These are phyloP conservation scores for Melastoma malabathricum DNA, from an alignment of 345 rosid genomes.

Conservation along the genomic window DNA sequence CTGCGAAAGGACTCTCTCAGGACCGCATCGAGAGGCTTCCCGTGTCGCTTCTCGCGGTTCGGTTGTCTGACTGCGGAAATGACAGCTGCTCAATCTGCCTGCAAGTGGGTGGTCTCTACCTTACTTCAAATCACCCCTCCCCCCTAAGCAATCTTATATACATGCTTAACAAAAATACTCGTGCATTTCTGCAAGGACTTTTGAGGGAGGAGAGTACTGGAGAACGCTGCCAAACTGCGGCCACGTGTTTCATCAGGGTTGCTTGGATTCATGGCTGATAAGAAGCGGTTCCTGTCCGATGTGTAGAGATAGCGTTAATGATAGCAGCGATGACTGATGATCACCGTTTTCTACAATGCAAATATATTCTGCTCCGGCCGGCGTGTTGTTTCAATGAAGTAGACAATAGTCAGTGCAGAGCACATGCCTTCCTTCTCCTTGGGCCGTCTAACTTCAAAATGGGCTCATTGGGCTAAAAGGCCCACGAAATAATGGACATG, in stretches of 20 bases:
- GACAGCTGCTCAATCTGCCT: conserved; percentile 55
- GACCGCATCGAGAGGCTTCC: conserved; percentile 35
- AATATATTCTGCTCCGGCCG: no score
- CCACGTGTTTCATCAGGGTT: conserved; percentile 51
- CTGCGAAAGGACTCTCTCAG: conserved; percentile 25
- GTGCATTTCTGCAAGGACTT: conserved; percentile 29
- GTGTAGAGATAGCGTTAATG: conserved; percentile 35
- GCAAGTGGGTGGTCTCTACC: conserved; percentile 24
- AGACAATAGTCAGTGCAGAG: not conserved
- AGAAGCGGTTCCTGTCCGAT: conserved; percentile 61
- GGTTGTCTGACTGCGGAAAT: not conserved
- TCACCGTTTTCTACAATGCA: not conserved
- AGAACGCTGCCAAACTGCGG: conserved; percentile 52
- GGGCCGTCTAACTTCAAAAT: no score
- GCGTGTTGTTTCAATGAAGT: not conserved
- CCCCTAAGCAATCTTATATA: no score
- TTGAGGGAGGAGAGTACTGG: conserved; percentile 37
- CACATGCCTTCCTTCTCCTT: not conserved
- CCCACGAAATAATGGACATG: no score
- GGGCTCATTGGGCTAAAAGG: no score
- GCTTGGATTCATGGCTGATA: conserved; percentile 54
- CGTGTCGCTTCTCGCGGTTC: conserved; percentile 10
- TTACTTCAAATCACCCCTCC: no score
- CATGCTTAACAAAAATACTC: no score
- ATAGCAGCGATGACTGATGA: conserved; percentile 4